Conservation (phyloP, 129 eudicot genomes). For the Cynara cardunculus region DNA sequence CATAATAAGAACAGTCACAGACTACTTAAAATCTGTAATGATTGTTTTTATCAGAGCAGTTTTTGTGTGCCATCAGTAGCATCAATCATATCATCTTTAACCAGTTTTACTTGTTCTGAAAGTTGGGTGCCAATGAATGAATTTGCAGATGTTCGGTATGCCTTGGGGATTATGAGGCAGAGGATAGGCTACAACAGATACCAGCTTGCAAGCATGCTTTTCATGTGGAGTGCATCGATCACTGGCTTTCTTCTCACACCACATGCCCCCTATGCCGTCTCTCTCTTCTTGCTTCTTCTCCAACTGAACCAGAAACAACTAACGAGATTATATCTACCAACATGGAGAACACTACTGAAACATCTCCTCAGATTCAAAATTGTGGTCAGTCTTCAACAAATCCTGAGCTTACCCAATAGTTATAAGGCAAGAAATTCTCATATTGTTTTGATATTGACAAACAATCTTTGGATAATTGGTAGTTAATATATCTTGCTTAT, state of each 20-base stretch:
- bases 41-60: background rate
- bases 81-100: background rate
- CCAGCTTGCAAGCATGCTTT: constrained; percentile 80
- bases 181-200: constrained; percentile 76
- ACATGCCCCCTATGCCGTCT: constrained; percentile 92
- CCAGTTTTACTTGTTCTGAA: background rate
- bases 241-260: constrained; percentile 73
- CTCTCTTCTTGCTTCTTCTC: constrained; percentile 52
- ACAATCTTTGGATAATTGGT: background rate
- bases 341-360: constrained; percentile 20
- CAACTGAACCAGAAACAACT: constrained; percentile 24
- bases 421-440: constrained; percentile 2
- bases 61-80: background rate
- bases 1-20: background rate
- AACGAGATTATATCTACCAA: constrained; percentile 2
- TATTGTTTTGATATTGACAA: constrained; percentile 8
- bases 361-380: constrained; percentile 30
- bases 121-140: background rate
- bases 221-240: constrained; percentile 79
- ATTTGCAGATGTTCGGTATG: constrained; percentile 81
- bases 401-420: constrained; percentile 13
- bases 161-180: constrained; percentile 80
- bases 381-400: constrained; percentile 27
- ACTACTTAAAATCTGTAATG: background rate
- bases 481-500: constrained; percentile 16